Evolutionary conservation across 768 basidiomycete genomes (phyloP).

Genomic region (Auricularia cornea): DNA sequence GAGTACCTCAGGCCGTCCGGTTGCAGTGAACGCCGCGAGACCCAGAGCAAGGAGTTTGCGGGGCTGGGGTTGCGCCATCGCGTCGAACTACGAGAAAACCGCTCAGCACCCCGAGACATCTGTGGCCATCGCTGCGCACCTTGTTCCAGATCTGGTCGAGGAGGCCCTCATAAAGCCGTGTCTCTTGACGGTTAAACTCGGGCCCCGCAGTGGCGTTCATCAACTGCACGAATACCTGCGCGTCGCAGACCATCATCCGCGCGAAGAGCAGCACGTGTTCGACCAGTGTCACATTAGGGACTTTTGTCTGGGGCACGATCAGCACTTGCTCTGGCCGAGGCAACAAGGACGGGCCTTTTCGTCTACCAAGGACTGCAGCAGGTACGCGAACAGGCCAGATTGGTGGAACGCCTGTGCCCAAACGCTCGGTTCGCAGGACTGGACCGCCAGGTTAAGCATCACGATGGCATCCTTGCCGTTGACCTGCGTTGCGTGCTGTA

Average conservation of each 20-base stretch:
- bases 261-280: slow-evolving; percentile 70
- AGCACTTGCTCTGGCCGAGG: slow-evolving; percentile 2
- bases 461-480: slow-evolving; percentile 62
- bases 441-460: slow-evolving; percentile 50
- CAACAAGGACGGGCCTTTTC: slow-evolving; percentile 7
- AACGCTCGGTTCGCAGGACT: slow-evolving; percentile 48
- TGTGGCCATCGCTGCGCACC: slow-evolving; percentile 32
- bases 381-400: slow-evolving; percentile 60
- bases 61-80: slow-evolving; percentile 76
- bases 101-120: neutral
- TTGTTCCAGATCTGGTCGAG: slow-evolving; percentile 80
- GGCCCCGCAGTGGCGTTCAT: slow-evolving; percentile 52
- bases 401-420: slow-evolving; percentile 72
- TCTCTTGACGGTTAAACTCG: slow-evolving; percentile 36
- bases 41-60: slow-evolving; percentile 83
- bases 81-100: slow-evolving; percentile 63
- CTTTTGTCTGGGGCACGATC: slow-evolving; percentile 23
- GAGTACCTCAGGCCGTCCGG: slow-evolving; percentile 65
- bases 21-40: slow-evolving; percentile 66
- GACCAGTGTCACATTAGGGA: slow-evolving; percentile 31
- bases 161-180: slow-evolving; percentile 52
- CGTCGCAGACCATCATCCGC: slow-evolving; percentile 60
- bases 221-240: slow-evolving; percentile 60
- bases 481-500: slow-evolving; percentile 40
- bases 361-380: slow-evolving; percentile 65